Percentiles rank a stretch among this genome's conserved stretches.
These are phyloP conservation scores for Sporothrix phasma DNA, from an alignment of 2,329 filamentous ascomycete genomes.

Conservation along the genomic window DNA sequence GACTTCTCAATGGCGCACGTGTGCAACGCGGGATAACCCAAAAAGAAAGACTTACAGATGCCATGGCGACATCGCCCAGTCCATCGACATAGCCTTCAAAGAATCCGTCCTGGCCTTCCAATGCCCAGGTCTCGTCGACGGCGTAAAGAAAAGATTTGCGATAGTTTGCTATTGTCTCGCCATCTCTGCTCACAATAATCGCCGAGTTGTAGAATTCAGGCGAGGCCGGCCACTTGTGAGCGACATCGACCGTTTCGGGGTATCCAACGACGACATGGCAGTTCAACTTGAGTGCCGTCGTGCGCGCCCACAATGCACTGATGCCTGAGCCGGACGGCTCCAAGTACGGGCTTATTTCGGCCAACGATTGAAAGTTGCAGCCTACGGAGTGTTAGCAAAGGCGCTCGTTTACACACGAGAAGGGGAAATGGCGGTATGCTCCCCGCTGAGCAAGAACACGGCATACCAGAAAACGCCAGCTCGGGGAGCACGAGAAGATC, in stretches of 20 bases:
- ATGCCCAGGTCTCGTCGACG: constrained; percentile 52
- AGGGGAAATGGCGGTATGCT: background rate
- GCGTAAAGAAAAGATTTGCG: constrained; percentile 50
- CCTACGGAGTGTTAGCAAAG: constrained; percentile 33
- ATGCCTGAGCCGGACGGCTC: constrained; percentile 58
- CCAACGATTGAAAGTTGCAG: constrained; percentile 66
- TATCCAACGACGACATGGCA: constrained; percentile 65
- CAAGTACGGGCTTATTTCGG: constrained; percentile 57
- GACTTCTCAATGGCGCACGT: too few species aligned
- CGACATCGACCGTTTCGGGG: constrained; percentile 54
- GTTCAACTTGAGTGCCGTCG: constrained; percentile 53
- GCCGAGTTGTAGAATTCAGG: constrained; percentile 48
- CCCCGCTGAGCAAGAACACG: background rate
- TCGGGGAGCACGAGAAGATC: constrained; percentile 68
- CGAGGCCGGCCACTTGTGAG: constrained; percentile 37
- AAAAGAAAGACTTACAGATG: constrained; percentile 38
- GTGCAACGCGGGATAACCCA: too few species aligned
- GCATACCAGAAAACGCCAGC: constrained; percentile 60
- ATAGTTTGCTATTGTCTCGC: constrained; percentile 52
- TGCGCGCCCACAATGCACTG: constrained; percentile 60
- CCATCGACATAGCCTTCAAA: constrained; percentile 35
- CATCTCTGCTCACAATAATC: constrained; percentile 47
- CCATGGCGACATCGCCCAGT: constrained; percentile 44
- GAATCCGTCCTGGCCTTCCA: constrained; percentile 45
- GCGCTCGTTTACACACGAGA: background rate